Percentiles rank a stretch among this genome's conserved stretches.
These are phyloP conservation scores for Stephanodiscus triporus DNA, from an alignment of 108 stramenopile species.

Conservation along the genomic window DNA sequence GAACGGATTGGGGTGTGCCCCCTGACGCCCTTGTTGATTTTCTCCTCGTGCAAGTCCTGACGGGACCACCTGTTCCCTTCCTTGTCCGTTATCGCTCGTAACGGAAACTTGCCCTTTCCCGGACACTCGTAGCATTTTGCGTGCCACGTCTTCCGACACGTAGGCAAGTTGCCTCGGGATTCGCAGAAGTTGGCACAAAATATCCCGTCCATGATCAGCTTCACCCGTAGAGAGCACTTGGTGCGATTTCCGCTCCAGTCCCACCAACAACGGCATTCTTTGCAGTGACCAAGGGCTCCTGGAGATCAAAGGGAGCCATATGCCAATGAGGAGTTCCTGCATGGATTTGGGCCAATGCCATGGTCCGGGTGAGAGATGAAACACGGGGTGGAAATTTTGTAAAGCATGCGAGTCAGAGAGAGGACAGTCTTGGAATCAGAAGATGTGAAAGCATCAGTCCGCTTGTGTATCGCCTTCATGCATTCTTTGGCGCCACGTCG, in stretches of 20 bases:
- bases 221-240: conserved; percentile 14
- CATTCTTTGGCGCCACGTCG: no score
- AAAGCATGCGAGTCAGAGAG: conserved; percentile 23
- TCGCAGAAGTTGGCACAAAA: conserved; percentile 51
- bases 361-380: conserved; percentile 1
- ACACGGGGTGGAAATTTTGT: conserved; percentile 23
- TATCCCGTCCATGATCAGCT: conserved; percentile 16
- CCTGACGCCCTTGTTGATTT: background rate
- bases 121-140: background rate
- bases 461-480: no score
- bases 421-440: no score
- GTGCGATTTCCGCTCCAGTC: conserved; percentile 26
- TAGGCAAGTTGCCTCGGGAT: conserved; percentile 4
- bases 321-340: conserved; percentile 43
- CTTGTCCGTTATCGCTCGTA: background rate
- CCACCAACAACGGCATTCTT: conserved; percentile 27
- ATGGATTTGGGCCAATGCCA: conserved; percentile 34
- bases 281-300: conserved; percentile 35
- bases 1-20: background rate
- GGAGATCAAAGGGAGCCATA: conserved; percentile 24
- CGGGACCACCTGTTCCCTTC: background rate
- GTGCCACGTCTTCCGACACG: background rate
- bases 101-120: background rate
- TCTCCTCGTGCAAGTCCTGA: background rate
- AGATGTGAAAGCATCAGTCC: no score